Percentiles rank a stretch among this genome's conserved stretches.
Conservation (phyloP, 495 filamentous ascomycete genomes). For the Neurospora pannonica region DNA sequence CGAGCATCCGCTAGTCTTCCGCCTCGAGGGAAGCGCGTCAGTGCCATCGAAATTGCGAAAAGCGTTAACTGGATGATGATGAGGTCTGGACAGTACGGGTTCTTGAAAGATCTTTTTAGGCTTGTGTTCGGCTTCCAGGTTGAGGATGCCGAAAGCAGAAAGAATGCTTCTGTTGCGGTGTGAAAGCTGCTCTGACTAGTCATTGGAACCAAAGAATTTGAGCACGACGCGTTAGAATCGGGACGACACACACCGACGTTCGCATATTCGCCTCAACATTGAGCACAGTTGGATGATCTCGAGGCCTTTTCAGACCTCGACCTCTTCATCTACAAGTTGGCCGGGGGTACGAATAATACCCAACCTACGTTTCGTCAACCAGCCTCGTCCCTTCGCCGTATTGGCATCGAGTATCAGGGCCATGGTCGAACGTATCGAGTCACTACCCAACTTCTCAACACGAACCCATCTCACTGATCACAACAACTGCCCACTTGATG, state of each 20-base stretch:
- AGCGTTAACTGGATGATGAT: constrained; percentile 63
- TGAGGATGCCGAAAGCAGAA: constrained; percentile 57
- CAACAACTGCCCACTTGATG: neutral
- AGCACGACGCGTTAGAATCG: neutral
- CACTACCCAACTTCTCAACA: neutral
- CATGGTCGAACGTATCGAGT: neutral
- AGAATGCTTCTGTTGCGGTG: constrained; percentile 39
- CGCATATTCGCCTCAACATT: neutral
- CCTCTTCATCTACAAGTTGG: neutral
- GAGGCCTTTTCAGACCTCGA: neutral
- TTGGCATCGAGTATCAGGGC: neutral
- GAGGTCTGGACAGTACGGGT: constrained; percentile 47
- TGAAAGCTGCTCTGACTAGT: constrained; percentile 5
- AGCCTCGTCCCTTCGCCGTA: neutral
- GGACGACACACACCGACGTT: neutral
- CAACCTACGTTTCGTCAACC: neutral
- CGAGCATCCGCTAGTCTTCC: constrained; percentile 43
- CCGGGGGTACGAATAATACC: neutral
- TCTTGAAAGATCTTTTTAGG: constrained; percentile 69
- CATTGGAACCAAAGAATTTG: neutral
- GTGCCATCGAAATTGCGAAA: constrained; percentile 62
- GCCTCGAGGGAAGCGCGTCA: constrained; percentile 45
- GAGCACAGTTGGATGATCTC: neutral
- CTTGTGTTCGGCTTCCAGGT: constrained; percentile 77
- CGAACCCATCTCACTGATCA: neutral